phyloP scores from a whole-genome alignment of 805 yeast genomes.

The Hanseniaspora meyeri region DNA sequence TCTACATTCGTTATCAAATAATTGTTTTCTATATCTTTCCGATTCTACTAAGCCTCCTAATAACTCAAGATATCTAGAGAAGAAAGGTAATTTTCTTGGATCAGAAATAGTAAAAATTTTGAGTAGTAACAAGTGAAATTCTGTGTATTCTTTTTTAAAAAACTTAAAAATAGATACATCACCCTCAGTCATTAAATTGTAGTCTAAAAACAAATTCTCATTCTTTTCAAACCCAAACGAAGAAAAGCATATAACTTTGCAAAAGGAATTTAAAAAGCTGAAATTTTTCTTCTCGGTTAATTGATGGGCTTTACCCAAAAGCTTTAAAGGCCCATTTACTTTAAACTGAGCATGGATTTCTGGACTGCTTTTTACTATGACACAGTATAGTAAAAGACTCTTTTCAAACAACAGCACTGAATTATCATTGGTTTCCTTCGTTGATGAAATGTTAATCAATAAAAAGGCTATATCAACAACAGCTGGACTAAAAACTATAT shows the following conservation, averaged over 20 bases:
- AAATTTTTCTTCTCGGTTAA: neutral
- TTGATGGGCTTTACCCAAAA: neutral
- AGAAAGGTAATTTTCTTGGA: neutral
- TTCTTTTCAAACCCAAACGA: neutral
- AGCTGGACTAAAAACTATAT: neutral
- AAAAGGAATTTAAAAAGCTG: neutral
- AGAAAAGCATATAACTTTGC: neutral
- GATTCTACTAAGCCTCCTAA: neutral
- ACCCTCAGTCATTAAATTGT: neutral
- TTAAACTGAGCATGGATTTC: neutral
- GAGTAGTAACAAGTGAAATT: slow-evolving; percentile 2
- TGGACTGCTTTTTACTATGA: neutral
- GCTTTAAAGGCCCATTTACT: neutral
- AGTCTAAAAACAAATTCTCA: neutral
- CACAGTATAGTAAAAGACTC: neutral
- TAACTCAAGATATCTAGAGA: neutral
- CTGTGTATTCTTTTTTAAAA: neutral
- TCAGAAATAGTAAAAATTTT: neutral
- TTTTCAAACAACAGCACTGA: neutral
- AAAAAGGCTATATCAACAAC: neutral
- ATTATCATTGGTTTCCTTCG: too few species aligned
- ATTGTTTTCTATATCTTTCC: neutral
- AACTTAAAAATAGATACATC: neutral
- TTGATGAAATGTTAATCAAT: neutral
- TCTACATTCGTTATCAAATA: neutral